Base-by-base conservation (phyloP, 2,329 filamentous ascomycete genomes). In the Diaporthe destruens region DNA sequence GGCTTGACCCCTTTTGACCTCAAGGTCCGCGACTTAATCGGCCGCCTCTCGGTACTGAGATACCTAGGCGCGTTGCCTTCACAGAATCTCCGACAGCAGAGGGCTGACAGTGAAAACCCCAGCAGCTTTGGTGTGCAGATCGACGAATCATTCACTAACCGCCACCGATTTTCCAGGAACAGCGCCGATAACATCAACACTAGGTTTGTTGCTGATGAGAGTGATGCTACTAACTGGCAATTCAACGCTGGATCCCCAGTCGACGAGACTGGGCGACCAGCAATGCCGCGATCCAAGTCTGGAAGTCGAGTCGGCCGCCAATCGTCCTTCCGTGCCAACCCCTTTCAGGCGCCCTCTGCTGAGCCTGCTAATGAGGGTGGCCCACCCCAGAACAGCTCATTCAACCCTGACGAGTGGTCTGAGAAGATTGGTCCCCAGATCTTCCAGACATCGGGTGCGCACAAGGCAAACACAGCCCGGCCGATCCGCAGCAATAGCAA, bases 131-230 rank as follows among this genome's bases (percentile, higher is more conserved):
- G 81, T 61, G 85, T 90, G 71, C 78, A 84, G 47, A 75, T 84
- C 73, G 81, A 85, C 71, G 83, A 86, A 53, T 81, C 82, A 0
- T 84, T 85, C 69, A 79, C 81, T n/a, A 78, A 81, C 25, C 80
- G 78, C 47, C 80, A 82, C 54, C 80, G 79, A 3, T 89, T 90
- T 73, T 77, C 82, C 51, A 85, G 85, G 73, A 86, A 80, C 71
- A 91, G 87, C 76, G 82, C 87, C 25, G 89, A 92, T 71, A 89
- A 87, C 67, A 91, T 92, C 76, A 89, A 90, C 79, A 91, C 89
- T 23, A 87, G 82, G 51, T 92, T 92, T 79, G 85, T 85, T 25
- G 82, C 87, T 5, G 85, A 86, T 18, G 85, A 89, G 25, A 61
- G 55, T 44, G 79, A 82, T 55, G 76, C 81, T 6, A 80, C 81